Evolutionary conservation across 331 rosid genomes (phyloP).

Genomic region (Malus hybrid): DNA sequence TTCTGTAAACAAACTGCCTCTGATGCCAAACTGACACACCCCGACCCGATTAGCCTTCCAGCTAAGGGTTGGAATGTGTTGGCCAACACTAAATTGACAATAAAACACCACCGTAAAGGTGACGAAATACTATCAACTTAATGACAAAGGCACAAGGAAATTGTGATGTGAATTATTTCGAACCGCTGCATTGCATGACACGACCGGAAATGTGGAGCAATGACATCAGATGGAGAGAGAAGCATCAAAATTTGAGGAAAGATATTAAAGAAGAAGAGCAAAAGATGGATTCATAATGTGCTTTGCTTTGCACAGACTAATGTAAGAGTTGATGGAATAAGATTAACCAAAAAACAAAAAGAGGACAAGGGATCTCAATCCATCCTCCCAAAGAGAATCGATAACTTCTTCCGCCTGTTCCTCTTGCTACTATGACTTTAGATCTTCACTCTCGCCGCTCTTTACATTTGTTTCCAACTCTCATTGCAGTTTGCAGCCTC

Average conservation of each 20-base stretch:
- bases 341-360: slow-evolving; percentile 15
- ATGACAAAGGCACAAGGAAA: too few relatives aligned
- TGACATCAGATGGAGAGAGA: neutral
- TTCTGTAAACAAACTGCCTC: too few relatives aligned
- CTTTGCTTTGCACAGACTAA: slow-evolving; percentile 8
- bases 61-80: too few relatives aligned
- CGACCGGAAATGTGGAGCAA: too few relatives aligned
- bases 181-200: too few relatives aligned
- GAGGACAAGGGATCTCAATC: slow-evolving; percentile 37
- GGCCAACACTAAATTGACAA: too few relatives aligned
- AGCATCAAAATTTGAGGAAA: neutral
- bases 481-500: slow-evolving; percentile 46
- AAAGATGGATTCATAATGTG: slow-evolving; percentile 26
- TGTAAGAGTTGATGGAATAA: slow-evolving; percentile 24
- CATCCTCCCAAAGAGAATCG: slow-evolving; percentile 34
- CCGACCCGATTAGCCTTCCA: too few relatives aligned
- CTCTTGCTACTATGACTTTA: slow-evolving; percentile 35
- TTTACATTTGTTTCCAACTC: slow-evolving; percentile 80
- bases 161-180: too few relatives aligned
- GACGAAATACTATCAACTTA: too few relatives aligned
- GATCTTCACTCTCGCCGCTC: slow-evolving; percentile 51
- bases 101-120: too few relatives aligned
- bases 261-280: neutral
- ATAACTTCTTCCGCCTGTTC: slow-evolving; percentile 40
- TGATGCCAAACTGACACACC: too few relatives aligned